phyloP scores from a whole-genome alignment of 2,329 filamentous ascomycete species.

The Xenosphaeropsis pyriputrescens region DNA sequence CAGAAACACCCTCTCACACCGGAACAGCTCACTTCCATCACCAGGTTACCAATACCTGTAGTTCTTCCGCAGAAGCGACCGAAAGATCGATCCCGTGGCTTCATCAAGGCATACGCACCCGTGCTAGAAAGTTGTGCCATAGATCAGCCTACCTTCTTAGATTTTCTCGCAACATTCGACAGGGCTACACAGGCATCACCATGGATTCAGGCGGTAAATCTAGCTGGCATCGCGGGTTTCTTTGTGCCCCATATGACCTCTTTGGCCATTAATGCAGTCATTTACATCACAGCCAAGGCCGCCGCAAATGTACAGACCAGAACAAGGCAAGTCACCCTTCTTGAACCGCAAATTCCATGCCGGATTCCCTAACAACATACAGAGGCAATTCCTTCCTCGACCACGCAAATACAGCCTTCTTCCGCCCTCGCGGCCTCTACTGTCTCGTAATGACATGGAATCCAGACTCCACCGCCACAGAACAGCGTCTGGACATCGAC shows the following conservation, averaged over 20 bases:
- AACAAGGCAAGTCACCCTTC: slow-evolving; percentile 6
- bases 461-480: slow-evolving; percentile 17
- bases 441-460: slow-evolving; percentile 39
- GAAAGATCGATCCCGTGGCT: slow-evolving; percentile 29
- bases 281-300: slow-evolving; percentile 25
- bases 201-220: slow-evolving; percentile 25
- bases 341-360: neutral
- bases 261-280: slow-evolving; percentile 25
- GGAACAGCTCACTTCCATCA: neutral
- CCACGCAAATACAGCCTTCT: slow-evolving; percentile 38
- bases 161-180: slow-evolving; percentile 31
- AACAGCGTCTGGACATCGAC: slow-evolving; percentile 18
- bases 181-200: slow-evolving; percentile 19
- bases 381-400: slow-evolving; percentile 36
- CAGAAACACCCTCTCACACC: slow-evolving; percentile 5
- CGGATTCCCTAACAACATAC: slow-evolving; percentile 2
- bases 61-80: slow-evolving; percentile 37
- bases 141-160: slow-evolving; percentile 29
- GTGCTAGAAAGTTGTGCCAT: slow-evolving; percentile 29
- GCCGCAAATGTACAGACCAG: slow-evolving; percentile 20
- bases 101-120: slow-evolving; percentile 36
- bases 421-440: slow-evolving; percentile 39
- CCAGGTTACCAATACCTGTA: slow-evolving; percentile 21
- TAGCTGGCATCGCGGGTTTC: slow-evolving; percentile 23
- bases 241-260: slow-evolving; percentile 24